Base-by-base conservation (phyloP, 1,284 basidiomycete genomes). In the Stereum hirsutum region DNA sequence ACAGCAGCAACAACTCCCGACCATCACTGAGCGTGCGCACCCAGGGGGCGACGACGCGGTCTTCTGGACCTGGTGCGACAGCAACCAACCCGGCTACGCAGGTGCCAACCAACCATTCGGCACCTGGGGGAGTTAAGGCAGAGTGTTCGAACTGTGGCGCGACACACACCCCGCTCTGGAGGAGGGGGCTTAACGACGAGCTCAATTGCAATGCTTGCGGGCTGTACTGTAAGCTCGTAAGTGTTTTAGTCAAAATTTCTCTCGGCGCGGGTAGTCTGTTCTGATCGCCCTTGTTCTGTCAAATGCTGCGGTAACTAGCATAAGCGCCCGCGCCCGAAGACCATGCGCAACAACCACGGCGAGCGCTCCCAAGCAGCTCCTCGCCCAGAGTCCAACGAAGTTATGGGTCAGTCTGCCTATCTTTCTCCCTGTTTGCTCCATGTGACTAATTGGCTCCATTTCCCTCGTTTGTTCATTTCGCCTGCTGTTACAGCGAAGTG, bases 111-210 rank as follows among this genome's bases (percentile, higher is more conserved):
- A 55, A 49, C 48, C 65, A 64, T 53, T 64, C 71, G 26, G 74
- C 74, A 2, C 83, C 83, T 1, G 81, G 81, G n/a, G 82, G 85
- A 31, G 80, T 83, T 48, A 89, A 88, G 63, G 82, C 82, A 8
- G 86, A 89, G 54, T 88, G 85, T 54, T 80, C 79, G 11, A 88
- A 89, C 60, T 89, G 85, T 53, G 85, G 86, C 25, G 85, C 86
- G 4, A 89, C 83, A 1, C 84, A 87, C 52, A 89, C 86, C 0
- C 85, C 85, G 12, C 71, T 89, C 23, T 89, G 86, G 85, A 68
- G 86, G 26, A 70, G 85, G 7, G 86, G 86, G 0, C 61, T 89
- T 51, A 89, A 88, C 51, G 85, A 89, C 52, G 86, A 89, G 64
- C 60, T 89, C 45, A 89, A 89, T 54, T 89, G 86, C 58, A 89